Conservation (phyloP, 139 green algal species). For the Closterium sp. region DNA sequence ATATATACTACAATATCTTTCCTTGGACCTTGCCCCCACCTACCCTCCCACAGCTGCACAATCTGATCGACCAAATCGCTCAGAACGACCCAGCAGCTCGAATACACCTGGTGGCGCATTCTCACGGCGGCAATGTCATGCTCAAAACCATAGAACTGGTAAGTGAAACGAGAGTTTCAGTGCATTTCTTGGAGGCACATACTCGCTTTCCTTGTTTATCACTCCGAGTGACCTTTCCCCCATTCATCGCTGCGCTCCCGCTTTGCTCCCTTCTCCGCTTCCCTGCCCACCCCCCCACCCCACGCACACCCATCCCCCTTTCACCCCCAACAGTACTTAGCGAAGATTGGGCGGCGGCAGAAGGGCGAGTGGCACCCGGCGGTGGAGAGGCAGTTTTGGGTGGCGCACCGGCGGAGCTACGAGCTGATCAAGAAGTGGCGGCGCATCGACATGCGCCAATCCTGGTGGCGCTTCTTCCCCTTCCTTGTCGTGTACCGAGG, state of each 20-base stretch:
- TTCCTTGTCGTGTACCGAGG: background rate
- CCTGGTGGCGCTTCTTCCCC: conserved; percentile 3
- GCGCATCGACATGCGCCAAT: background rate
- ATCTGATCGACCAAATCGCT: conserved; percentile 4
- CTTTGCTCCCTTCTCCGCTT: too few relatives aligned
- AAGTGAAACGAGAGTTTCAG: background rate
- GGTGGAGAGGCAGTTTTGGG: background rate
- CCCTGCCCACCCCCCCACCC: too few relatives aligned
- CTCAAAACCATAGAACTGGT: conserved; percentile 19
- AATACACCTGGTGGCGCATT: conserved; percentile 31
- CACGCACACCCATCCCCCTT: background rate
- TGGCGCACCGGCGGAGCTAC: background rate
- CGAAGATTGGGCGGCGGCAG: background rate
- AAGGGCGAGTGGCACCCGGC: background rate
- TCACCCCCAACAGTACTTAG: background rate
- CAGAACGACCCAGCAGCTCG: conserved; percentile 10
- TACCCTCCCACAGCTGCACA: background rate
- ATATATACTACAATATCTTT: too few relatives aligned
- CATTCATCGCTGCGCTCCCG: too few relatives aligned
- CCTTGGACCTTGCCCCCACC: background rate
- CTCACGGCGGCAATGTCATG: conserved; percentile 31
- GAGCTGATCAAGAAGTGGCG: conserved; percentile 7
- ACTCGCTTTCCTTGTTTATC: too few relatives aligned
- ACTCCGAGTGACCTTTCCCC: too few relatives aligned
- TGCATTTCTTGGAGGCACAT: too few relatives aligned